Evolutionary conservation across 768 basidiomycete genomes (phyloP).

Genomic region (Kwoniella sp.): DNA sequence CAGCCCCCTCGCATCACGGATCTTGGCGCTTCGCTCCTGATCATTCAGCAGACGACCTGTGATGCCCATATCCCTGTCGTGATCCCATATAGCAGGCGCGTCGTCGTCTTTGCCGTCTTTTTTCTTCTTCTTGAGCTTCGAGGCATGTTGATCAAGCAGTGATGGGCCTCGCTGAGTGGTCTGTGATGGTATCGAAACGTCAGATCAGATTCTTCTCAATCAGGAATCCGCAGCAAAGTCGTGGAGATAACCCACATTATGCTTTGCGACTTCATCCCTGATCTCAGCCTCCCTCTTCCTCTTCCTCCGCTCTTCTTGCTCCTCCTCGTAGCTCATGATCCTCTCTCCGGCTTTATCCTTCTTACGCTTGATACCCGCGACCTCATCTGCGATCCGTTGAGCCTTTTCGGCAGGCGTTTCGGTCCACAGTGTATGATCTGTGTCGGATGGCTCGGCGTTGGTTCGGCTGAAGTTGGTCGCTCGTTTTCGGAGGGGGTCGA

Average conservation of each 20-base stretch:
- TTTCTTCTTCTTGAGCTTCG: constrained; percentile 46
- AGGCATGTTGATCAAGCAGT: constrained; percentile 51
- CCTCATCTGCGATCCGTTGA: constrained; percentile 89
- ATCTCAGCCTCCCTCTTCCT: constrained; percentile 71
- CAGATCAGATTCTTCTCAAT: neutral
- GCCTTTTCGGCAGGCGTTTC: constrained; percentile 93
- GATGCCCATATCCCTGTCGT: constrained; percentile 82
- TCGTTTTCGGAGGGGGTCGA: constrained; percentile 70
- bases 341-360: constrained; percentile 61
- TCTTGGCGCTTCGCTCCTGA: constrained; percentile 70
- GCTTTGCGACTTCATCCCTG: constrained; percentile 71
- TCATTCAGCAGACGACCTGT: constrained; percentile 91
- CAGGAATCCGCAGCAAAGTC: neutral
- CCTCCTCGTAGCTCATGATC: constrained; percentile 21
- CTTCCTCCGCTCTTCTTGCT: constrained; percentile 57
- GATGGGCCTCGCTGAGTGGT: constrained; percentile 38
- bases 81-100: constrained; percentile 82
- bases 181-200: neutral
- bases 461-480: constrained; percentile 43
- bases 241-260: constrained; percentile 57
- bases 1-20: constrained; percentile 78
- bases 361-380: constrained; percentile 79
- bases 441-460: constrained; percentile 25
- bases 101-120: constrained; percentile 61
- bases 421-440: constrained; percentile 82